Evolutionary conservation across 1,284 basidiomycete species (phyloP), one percentile per base, ranked within the genome.

Genomic region (Cryptococcus sp.): DNA sequence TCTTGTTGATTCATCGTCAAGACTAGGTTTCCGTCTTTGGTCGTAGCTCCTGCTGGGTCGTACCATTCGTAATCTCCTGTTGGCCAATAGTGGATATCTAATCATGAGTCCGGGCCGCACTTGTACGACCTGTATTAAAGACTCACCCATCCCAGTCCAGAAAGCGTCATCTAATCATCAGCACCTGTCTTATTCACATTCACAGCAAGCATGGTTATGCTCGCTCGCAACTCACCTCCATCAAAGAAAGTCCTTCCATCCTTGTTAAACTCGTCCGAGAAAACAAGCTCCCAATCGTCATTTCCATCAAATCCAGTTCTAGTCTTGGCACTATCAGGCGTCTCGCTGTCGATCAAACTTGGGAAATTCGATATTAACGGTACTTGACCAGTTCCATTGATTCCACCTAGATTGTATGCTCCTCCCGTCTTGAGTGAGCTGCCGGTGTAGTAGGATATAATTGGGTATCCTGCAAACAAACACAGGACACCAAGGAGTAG

Each of bases 1-100:
- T 77, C 62, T 64, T 83, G 84, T 57, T 82, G 63, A 0, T 80
- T 82, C 57, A 93, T 73, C 0, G 86, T 90, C 63, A 98, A 86
- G 63, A 86, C 81, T 36, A 98, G 81, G 31, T 83, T 78, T 9
- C 94, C 94, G 57, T 82, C 78, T 47, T 75, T 76, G 1, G 94
- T 98, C 0, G 83, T 88, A 54, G 92, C 77, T 2, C 87, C 85
- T 13, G 79, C 81, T 0, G 93, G 92, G 62, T 90, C 86, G 74
- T 91, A 85, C 85, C 85, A 88, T 67, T 88, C 85, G 54, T 82
- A 55, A 68, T 87, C 85, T 16, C 67, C 77, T 2, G 81, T 82
- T 1, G 39, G 19, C 41, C 59, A 45, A 18, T 4, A 45, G 13
- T 19, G 22, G 16, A 37, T 39, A 39, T 46, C 19, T 37, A 28